Base-by-base conservation (phyloP, 2,329 filamentous ascomycete genomes). In the Bipolaris zeicola region DNA sequence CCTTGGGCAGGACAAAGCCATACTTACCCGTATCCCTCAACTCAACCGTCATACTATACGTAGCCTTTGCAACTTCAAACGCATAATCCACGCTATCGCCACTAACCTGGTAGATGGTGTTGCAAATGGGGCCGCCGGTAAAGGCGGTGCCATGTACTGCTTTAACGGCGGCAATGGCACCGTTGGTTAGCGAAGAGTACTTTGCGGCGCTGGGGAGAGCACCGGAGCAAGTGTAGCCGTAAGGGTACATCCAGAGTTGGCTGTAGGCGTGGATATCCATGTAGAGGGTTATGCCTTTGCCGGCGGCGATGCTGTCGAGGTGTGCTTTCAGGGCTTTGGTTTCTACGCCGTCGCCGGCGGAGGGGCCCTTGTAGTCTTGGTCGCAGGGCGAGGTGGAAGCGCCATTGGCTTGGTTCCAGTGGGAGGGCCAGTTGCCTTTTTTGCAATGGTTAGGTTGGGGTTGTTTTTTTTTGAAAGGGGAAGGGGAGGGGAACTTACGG, bases 181-280 rank as follows among this genome's bases (percentile, higher is more conserved):
- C 78, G 13, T 68, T 66, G 2, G 83, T 82, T 0, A 89, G 78
- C 0, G 72, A 68, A 62, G 81, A 77, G 58, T 85, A 80, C 50
- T 81, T 76, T 6, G 77, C 68, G 52, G 83, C 75, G 58, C 85
- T 82, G 48, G 78, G 73, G 5, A 82, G 69, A 11, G 76, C 69
- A 14, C 71, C 77, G 20, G 73, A 75, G 77, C 85, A 88, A 3
- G 81, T 82, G 74, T 86, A 88, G 34, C 86, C 86, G 65, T 87
- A 88, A 1, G 79, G 70, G 80, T 59, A 83, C 79, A 68, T 84
- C 80, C 81, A 58, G 0, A 75, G 69, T 57, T 76, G 73, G 1
- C 63, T 68, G 74, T 87, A 89, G 0, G 84, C 81, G 74, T 89
- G 87, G 68, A 83, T 85, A 73, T 89, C 87, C 61, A 89, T 83